Conservation (phyloP, 371 early-diverging fungal species). For the Mortierella sp. region DNA sequence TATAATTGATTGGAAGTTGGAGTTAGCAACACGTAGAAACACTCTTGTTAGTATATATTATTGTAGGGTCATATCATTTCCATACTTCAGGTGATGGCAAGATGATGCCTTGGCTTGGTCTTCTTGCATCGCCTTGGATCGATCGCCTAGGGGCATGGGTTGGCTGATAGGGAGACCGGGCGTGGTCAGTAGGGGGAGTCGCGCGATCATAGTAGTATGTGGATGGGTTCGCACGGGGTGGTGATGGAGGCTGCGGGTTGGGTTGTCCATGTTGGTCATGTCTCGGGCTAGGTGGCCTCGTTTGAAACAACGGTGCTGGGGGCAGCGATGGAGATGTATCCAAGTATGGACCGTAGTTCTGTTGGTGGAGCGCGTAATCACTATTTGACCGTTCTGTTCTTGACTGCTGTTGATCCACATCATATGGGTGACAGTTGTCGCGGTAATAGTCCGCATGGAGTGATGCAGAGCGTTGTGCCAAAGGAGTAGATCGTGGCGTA, state of each 20-base stretch:
- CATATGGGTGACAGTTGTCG: conserved; percentile 26
- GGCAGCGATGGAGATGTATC: conserved; percentile 36
- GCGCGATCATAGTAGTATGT: conserved; percentile 15
- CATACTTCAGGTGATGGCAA: conserved; percentile 42
- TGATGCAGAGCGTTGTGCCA: conserved; percentile 34
- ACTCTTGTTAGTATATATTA: background rate
- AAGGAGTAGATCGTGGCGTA: conserved; percentile 13
- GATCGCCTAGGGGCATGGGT: conserved; percentile 15
- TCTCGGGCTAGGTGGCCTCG: conserved; percentile 14
- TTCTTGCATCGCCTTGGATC: conserved; percentile 26
- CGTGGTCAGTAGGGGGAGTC: conserved; percentile 8
- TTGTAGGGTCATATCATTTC: background rate
- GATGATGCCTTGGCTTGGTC: conserved; percentile 34
- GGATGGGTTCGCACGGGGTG: background rate
- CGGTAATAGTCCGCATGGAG: conserved; percentile 17
- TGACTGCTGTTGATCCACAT: conserved; percentile 10
- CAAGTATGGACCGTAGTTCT: conserved; percentile 53
- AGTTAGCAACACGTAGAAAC: background rate
- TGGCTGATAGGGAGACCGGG: conserved; percentile 7
- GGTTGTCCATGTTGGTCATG: background rate
- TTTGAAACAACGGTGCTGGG: conserved; percentile 25
- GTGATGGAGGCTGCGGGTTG: conserved; percentile 1
- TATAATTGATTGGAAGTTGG: background rate
- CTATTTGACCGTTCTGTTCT: conserved; percentile 37
- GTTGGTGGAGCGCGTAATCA: conserved; percentile 52